phyloP scores from a whole-genome alignment of 2,329 filamentous ascomycete genomes.

The Ophiosphaerella korrae region DNA sequence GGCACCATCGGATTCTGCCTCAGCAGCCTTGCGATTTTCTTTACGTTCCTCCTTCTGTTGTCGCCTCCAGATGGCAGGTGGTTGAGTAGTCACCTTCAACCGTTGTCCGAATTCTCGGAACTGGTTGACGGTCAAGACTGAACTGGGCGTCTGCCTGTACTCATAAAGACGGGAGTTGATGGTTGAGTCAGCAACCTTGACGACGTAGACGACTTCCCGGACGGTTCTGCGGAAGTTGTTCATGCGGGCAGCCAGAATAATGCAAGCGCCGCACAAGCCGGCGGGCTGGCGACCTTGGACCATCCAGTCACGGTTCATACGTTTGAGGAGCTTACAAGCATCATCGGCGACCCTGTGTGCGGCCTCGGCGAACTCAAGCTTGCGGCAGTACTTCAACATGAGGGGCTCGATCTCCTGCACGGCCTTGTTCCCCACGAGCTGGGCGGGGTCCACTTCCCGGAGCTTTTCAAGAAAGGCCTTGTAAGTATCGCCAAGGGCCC shows the following conservation, averaged over 20 bases:
- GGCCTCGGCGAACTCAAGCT: constrained; percentile 85
- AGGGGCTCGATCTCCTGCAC: constrained; percentile 83
- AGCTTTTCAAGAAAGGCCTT: constrained; percentile 74
- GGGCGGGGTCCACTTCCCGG: constrained; percentile 64
- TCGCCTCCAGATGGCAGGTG: constrained; percentile 78
- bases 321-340: constrained; percentile 82
- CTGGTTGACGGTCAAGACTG: constrained; percentile 83
- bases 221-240: constrained; percentile 96
- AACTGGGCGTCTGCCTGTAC: constrained; percentile 85
- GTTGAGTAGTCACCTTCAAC: constrained; percentile 67
- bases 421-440: constrained; percentile 50
- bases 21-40: constrained; percentile 32
- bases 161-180: constrained; percentile 90
- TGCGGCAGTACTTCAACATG: constrained; percentile 87
- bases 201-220: constrained; percentile 95
- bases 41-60: constrained; percentile 54
- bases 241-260: constrained; percentile 95
- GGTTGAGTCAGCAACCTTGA: constrained; percentile 93
- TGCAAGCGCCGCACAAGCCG: constrained; percentile 89
- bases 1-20: constrained; percentile 14
- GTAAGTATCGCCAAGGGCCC: constrained; percentile 87
- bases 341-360: constrained; percentile 86
- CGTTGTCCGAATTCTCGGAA: constrained; percentile 72
- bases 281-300: constrained; percentile 90
- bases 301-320: constrained; percentile 98